A percentile compares a stretch with the other conserved stretches of the same genome.
phyloP scores from a whole-genome alignment of 495 filamentous ascomycete genomes.

The Aspergillus mulundensis region DNA sequence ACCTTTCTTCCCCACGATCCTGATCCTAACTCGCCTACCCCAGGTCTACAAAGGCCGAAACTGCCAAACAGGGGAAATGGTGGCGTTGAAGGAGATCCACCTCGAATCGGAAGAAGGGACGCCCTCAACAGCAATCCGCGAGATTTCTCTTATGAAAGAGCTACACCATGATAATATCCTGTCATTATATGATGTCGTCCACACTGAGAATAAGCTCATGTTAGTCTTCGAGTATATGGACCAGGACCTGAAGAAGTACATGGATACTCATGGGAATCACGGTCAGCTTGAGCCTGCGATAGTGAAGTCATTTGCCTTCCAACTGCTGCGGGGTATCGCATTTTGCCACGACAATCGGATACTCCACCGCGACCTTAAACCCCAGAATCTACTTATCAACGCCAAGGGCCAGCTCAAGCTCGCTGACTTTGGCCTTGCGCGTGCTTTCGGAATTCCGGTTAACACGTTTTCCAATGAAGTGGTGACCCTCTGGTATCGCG shows the following conservation, averaged over 20 bases:
- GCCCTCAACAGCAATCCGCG: constrained; percentile 91
- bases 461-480: constrained; percentile 98
- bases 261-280: constrained; percentile 81
- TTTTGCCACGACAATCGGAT: constrained; percentile 96
- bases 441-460: constrained; percentile 92
- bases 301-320: constrained; percentile 96
- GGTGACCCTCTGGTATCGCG: constrained; percentile 94
- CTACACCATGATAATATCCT: constrained; percentile 97
- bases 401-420: constrained; percentile 84
- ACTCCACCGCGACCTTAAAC: constrained; percentile 88
- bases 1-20: background rate
- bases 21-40: constrained; percentile 8
- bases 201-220: constrained; percentile 99
- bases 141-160: constrained; percentile 98
- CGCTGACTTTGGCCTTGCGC: constrained; percentile 84
- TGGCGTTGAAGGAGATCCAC: constrained; percentile 97
- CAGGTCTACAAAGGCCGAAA: constrained; percentile 98
- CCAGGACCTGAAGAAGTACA: constrained; percentile 94
- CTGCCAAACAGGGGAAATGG: constrained; percentile 88
- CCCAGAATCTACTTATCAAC: constrained; percentile 92
- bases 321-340: constrained; percentile 85
- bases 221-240: constrained; percentile 99
- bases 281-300: constrained; percentile 74
- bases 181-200: constrained; percentile 94
- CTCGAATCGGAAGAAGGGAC: constrained; percentile 98